Base-by-base conservation (phyloP, 306 rosid genomes). In the Pyrus communis region DNA sequence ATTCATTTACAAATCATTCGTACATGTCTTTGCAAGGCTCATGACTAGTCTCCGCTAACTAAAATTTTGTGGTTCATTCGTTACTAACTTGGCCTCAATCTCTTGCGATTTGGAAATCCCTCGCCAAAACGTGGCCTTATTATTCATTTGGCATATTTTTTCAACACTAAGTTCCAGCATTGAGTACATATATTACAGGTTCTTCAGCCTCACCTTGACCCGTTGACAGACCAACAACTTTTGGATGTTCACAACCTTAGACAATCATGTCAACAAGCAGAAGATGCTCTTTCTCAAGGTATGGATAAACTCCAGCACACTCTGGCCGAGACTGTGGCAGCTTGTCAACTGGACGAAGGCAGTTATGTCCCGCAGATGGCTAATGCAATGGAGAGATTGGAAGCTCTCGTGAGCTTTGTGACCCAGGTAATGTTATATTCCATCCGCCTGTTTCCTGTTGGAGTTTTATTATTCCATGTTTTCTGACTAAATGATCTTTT, bases 271-370 rank as follows among this genome's bases (percentile, higher is more conserved):
- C 88, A 85, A 79, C 98, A 95, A 82, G 97, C 96, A 73, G 98
- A 95, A 86, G 98, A 95, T 70, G 98, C 98, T 22, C 90, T 95
- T 67, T 79, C 91, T 18, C 96, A 90, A 82, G 98, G 98, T 23
- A 88, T 87, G 96, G 92, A 89, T 40, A 95, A 88, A 79, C 97
- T 95, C 62, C 93, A 89, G 79, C 87, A 80, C 74, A 80, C 80
- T 54, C 85, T 95, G 51, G 87, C 88, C 23, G 89, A 86, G 7
- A 70, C 86, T 40, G 85, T 92, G 31, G 97, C 86, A 54, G 87
- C 79, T 55, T 89, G 91, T 68, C 87, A 78, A 67, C 69, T 81
- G 9, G 79, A 78, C 54, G 93, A 92, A 77, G 96, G 84, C 69
- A 75, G 65, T 74, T 75, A 70, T 83, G 67, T 70, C 58, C 87